Conservation (phyloP, 2,329 filamentous ascomycete species). For the Aspergillus intermedius region DNA sequence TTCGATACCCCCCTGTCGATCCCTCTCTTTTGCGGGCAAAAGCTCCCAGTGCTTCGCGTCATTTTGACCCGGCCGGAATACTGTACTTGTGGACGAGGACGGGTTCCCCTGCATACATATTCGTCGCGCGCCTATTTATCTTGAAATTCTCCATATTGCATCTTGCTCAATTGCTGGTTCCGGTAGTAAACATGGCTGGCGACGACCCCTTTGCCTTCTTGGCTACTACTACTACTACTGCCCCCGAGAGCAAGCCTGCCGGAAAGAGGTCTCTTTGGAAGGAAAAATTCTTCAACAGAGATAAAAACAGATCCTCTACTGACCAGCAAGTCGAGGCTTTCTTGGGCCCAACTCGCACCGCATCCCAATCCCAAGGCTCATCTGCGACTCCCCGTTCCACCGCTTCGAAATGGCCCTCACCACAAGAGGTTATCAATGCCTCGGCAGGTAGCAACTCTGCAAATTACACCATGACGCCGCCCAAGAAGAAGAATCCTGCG, state of each 20-base stretch:
- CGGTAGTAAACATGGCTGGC: constrained; percentile 23
- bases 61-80: too few species aligned
- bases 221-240: constrained; percentile 6
- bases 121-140: too few species aligned
- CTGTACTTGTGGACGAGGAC: too few species aligned
- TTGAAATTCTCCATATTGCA: too few species aligned
- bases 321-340: constrained; percentile 51
- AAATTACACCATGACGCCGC: constrained; percentile 8
- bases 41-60: too few species aligned
- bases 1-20: too few species aligned
- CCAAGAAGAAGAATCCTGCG: constrained; percentile 32
- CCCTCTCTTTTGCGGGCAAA: too few species aligned
- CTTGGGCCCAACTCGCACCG: constrained; percentile 48
- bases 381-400: constrained; percentile 18
- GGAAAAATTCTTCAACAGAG: constrained; percentile 45
- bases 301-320: constrained; percentile 32
- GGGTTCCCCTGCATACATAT: too few species aligned
- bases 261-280: constrained; percentile 39
- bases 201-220: constrained; percentile 33
- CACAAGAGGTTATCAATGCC: constrained; percentile 16
- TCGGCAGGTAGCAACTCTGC: background rate
- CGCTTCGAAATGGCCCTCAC: constrained; percentile 28
- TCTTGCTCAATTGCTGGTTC: too few species aligned
- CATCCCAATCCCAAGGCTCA: constrained; percentile 15
- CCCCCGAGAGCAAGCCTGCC: constrained; percentile 21